Conservation (phyloP, 345 rosid species). For the Ceriops zippeliana region DNA sequence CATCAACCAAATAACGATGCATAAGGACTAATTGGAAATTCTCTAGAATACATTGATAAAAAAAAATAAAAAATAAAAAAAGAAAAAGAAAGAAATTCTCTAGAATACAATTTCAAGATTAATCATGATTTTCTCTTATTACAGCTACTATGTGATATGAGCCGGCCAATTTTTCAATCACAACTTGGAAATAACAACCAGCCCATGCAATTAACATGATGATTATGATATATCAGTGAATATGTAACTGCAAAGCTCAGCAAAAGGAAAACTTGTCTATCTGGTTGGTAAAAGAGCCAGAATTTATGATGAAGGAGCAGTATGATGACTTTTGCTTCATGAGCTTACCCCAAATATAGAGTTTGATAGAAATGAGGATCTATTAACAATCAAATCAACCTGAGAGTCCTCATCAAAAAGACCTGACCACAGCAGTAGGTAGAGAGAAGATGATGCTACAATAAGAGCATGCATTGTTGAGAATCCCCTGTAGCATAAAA, state of each 20-base stretch:
- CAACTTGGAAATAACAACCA: too few relatives aligned
- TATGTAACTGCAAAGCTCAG: not conserved
- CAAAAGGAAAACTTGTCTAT: not conserved
- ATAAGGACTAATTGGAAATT: too few relatives aligned
- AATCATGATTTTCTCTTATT: too few relatives aligned
- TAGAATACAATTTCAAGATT: too few relatives aligned
- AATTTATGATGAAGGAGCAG: slow-evolving; percentile 4
- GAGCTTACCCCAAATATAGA: slow-evolving; percentile 61
- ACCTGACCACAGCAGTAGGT: slow-evolving; percentile 55
- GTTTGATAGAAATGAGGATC: slow-evolving; percentile 53
- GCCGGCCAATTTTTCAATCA: too few relatives aligned
- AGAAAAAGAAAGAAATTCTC: too few relatives aligned
- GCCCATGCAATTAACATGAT: too few relatives aligned
- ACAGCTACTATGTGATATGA: too few relatives aligned
- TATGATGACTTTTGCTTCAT: not conserved
- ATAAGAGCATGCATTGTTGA: slow-evolving; percentile 79
- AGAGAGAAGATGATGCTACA: slow-evolving; percentile 56
- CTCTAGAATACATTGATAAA: too few relatives aligned
- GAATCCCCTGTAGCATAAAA: slow-evolving; percentile 59
- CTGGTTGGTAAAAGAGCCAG: not conserved
- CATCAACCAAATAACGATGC: too few relatives aligned
- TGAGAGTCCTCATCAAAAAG: slow-evolving; percentile 52
- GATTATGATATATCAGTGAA: too few relatives aligned
- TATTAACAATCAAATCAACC: slow-evolving; percentile 47
- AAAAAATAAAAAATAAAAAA: too few relatives aligned